Evolutionary conservation across 140 eudicot genomes (phyloP), one percentile per base, ranked within the genome.

Genomic region (Ambrosia hybrid): DNA sequence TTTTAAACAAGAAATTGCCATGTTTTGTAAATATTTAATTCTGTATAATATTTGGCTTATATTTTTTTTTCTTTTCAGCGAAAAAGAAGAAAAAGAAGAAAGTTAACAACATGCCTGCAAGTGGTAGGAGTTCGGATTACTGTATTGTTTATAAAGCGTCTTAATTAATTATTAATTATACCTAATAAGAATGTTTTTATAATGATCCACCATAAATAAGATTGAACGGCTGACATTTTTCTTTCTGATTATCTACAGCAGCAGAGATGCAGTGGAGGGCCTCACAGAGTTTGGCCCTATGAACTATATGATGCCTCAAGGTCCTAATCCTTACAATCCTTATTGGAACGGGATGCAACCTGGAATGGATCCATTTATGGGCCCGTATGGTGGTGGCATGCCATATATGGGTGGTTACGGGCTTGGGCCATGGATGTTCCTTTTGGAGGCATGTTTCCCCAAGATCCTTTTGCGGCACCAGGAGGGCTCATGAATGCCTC

Each of bases 61-160:
- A 41, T 36, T 52, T 38, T 56, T 41, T 51, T 12, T 36, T 55
- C 37, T 72, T 75, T 74, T 59, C 97, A 93, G 98, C 79, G 9
- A 90, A 85, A 82, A 92, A 90, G 85, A 93, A 94, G 87, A 94
- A 90, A 76, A 95, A 91, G 95, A 94, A 90, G 88, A 90, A 83
- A 82, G 74, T 78, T 64, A 64, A 64, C 26, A 85, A 81, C 58
- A 6, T 86, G 82, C 89, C 94, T 70, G 53, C 71, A 33, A 85
- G 73, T 85, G 90, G 89, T 94, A 94, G 14, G 26, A 56, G 26
- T 36, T 77, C 74, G 38, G 16, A 57, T 67, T 64, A 14, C 57
- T 58, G 57, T 56, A 53, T 64, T 13, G 13, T 14, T 41, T 39
- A 5, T 39, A 5, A 34, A 33, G 9, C 7, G 17, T 30, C 66